Evolutionary conservation across 2,329 filamentous ascomycete genomes (phyloP), one percentile per base, ranked within the genome.

Genomic region (Dothidotthia symphoricarpi): DNA sequence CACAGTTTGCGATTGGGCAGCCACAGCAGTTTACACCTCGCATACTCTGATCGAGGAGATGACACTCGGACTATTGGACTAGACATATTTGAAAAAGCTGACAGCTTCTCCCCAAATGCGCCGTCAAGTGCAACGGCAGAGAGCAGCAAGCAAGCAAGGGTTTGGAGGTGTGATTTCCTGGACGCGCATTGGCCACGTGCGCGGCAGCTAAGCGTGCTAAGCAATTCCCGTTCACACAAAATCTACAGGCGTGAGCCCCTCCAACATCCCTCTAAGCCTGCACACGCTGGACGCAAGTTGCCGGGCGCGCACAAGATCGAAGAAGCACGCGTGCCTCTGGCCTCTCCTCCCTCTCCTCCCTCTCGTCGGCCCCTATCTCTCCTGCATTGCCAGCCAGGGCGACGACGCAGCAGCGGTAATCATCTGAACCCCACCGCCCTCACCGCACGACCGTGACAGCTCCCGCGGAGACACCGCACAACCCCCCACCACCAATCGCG

Each of bases 211-310:
- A 24, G 40, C 40, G 35, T 19, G 28, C 31, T 32, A 34, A 28
- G 32, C 29, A 34, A 31, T 33, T 35, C 41, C 32, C 41, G 41
- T 28, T 28, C 15, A 22, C 19, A 22, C 19, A 22, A 22, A 22
- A 22, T 22, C 19, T 22, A 22, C 19, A 22, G 19, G 19, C 19
- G 19, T 9, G 19, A 22, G 38, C 49, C 43, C 44, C 46, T 46
- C 30, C 40, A 42, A 38, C 44, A 38, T 40, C 41, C 42, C 32
- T 22, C 19, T 22, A 9, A 42, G 45, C 46, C 47, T 49, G 47
- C 52, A 55, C 54, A 55, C 47, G 48, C 47, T 51, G 54, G 41
- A 47, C 49, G 51, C 47, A 49, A 49, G 53, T 45, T 49, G 52
- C 48, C 54, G 47, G 53, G 51, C 52, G 54, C 50, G 47, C 46